phyloP scores from a whole-genome alignment of 192 early-diverging fungal genomes.

The Coemansia sp. region DNA sequence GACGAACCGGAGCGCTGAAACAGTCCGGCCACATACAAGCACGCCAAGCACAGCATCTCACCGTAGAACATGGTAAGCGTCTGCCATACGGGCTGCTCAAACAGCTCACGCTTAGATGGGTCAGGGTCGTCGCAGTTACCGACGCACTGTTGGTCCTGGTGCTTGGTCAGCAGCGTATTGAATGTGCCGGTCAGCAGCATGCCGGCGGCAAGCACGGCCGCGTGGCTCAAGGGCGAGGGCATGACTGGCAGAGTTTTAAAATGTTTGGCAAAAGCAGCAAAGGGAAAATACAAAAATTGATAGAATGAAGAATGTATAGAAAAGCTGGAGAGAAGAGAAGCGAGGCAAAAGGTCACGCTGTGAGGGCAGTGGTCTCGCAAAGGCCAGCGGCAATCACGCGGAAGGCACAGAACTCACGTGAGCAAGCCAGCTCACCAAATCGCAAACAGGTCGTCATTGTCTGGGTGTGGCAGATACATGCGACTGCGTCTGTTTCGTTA shows the following conservation, averaged over 20 bases:
- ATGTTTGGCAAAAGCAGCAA: conserved; percentile 2
- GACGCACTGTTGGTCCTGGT: conserved; percentile 92
- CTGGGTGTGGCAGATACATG: conserved; percentile 26
- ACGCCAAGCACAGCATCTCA: conserved; percentile 77
- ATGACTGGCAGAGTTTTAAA: conserved; percentile 6
- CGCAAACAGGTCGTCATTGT: conserved; percentile 20
- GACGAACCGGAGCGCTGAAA: conserved; percentile 22
- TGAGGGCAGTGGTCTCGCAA: background rate
- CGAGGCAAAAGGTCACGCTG: background rate
- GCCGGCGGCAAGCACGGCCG: conserved; percentile 60
- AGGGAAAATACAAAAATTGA: conserved; percentile 2
- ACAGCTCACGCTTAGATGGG: conserved; percentile 64
- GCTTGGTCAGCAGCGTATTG: conserved; percentile 82
- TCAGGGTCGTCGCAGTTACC: conserved; percentile 82
- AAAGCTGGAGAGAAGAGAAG: conserved; percentile 12
- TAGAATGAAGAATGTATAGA: background rate
- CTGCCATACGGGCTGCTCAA: conserved; percentile 98
- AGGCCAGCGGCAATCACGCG: background rate
- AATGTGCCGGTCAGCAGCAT: conserved; percentile 76
- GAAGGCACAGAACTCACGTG: no score
- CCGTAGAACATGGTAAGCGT: conserved; percentile 98
- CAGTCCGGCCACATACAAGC: conserved; percentile 58
- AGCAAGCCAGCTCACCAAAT: conserved; percentile 4
- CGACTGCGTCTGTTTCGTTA: conserved; percentile 34
- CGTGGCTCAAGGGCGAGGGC: conserved; percentile 35